These are phyloP conservation scores for Solanum pimpinellifolium DNA, from an alignment of 257 asterid species.

Conservation along the genomic window DNA sequence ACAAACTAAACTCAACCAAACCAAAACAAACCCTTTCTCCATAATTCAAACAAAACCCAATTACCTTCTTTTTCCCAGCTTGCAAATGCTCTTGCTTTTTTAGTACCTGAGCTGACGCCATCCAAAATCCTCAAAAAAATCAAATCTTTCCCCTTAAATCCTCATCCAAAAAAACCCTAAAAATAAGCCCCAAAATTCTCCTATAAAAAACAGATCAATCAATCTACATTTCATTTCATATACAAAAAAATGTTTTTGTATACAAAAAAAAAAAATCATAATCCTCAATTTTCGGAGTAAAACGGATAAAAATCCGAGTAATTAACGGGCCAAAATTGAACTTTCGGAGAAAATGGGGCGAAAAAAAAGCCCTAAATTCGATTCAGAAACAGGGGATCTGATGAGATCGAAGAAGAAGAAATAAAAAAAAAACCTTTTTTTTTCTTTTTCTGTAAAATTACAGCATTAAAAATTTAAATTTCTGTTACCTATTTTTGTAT, in stretches of 20 bases:
- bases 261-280: background rate
- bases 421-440: too few species aligned
- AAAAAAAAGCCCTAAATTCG: background rate
- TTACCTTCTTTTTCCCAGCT: constrained; percentile 76
- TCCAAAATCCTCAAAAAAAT: constrained; percentile 6
- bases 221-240: background rate
- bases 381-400: background rate
- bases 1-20: background rate
- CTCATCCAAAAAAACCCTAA: background rate
- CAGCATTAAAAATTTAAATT: background rate
- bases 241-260: background rate
- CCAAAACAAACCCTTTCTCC: background rate
- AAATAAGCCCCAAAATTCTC: background rate
- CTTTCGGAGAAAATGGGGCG: background rate
- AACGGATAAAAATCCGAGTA: background rate
- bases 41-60: background rate
- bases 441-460: background rate
- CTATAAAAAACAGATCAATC: background rate
- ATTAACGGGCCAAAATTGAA: background rate
- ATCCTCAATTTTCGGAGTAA: background rate
- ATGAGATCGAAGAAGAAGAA: background rate
- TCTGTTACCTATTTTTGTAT: background rate
- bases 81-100: constrained; percentile 65
- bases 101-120: constrained; percentile 83
- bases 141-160: background rate